Evolutionary conservation across 2,329 filamentous ascomycete genomes (phyloP).

Genomic region (Phialophora verrucosa): DNA sequence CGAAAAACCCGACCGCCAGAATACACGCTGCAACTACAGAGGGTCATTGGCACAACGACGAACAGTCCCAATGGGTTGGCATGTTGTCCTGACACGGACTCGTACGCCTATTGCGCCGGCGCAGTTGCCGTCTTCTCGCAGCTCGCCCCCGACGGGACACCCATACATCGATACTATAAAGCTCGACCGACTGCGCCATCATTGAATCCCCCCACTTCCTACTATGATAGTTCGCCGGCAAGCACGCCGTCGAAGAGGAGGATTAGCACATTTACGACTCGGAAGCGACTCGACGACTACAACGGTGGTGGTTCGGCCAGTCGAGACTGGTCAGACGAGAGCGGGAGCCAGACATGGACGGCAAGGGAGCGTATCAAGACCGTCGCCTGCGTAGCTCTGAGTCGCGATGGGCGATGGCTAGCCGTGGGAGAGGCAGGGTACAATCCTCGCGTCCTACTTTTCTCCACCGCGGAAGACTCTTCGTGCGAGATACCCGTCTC

Average conservation of each 20-base stretch:
- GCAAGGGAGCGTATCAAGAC: conserved; percentile 93
- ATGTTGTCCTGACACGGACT: conserved; percentile 69
- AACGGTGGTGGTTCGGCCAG: conserved; percentile 51
- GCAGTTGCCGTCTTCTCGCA: conserved; percentile 90
- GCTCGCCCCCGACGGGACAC: conserved; percentile 67
- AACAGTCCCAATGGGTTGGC: conserved; percentile 85
- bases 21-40: conserved; percentile 34
- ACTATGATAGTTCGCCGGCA: conserved; percentile 62
- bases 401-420: conserved; percentile 82
- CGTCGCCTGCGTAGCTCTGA: conserved; percentile 87
- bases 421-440: conserved; percentile 97
- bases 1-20: conserved; percentile 31
- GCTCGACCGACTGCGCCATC: conserved; percentile 76
- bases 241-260: conserved; percentile 62
- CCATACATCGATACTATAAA: conserved; percentile 86
- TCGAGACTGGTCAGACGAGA: conserved; percentile 63
- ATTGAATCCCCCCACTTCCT: conserved; percentile 63
- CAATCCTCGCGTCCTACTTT: conserved; percentile 86
- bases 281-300: conserved; percentile 56
- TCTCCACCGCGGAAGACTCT: conserved; percentile 75
- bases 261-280: conserved; percentile 60
- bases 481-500: conserved; percentile 82
- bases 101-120: conserved; percentile 89
- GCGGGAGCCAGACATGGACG: conserved; percentile 75
- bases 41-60: conserved; percentile 85